Base-by-base conservation (phyloP, 352 stramenopile genomes). In the Globisporangium nunn region DNA sequence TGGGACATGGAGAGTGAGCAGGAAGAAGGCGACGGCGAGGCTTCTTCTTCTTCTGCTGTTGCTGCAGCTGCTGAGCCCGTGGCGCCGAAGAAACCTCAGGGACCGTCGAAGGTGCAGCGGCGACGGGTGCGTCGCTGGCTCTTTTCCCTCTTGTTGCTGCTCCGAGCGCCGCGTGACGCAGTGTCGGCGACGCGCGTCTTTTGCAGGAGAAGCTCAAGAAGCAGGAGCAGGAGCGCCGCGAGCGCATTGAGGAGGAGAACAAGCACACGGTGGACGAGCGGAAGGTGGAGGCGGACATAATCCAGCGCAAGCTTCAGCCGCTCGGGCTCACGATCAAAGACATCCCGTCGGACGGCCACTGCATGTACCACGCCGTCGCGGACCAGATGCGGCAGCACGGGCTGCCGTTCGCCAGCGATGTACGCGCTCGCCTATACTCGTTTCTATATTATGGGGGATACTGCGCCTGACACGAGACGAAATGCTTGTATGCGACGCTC, bases 311-410 rank as follows among this genome's bases (percentile, higher is more conserved):
- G 67, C 70, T 95, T 33, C 45, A 66, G 31, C 70, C 64, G 46
- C 59, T 75, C 33, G 70, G 70, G 2, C 68, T 94, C 35, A 62
- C 62, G 44, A 93, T 99, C 61, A 80, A 90, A 46, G 95, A 98
- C 59, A 96, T 99, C 17, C 78, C 86, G 41, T 96, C 95, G 1
- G 96, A 99, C 68, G 96, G 96, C 4, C 84, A 99, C 78, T 99
- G 96, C 72, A 90, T 99, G 71, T 99, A 99, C 76, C 89, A 98
- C 57, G 92, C 95, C 3, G 85, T 99, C 17, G 94, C 79, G 0
- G 82, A 97, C 58, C 94, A 98, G 66, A 74, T 98, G 61, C 70
- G 85, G 54, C 71, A 81, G 50, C 79, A 84, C 50, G 70, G 64
- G 0, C 41, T 78, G 15, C 51, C 68, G 1, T 48, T 69, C 48